Evolutionary conservation across 306 rosid species (phyloP).

Genomic region (Biancaea sappan): DNA sequence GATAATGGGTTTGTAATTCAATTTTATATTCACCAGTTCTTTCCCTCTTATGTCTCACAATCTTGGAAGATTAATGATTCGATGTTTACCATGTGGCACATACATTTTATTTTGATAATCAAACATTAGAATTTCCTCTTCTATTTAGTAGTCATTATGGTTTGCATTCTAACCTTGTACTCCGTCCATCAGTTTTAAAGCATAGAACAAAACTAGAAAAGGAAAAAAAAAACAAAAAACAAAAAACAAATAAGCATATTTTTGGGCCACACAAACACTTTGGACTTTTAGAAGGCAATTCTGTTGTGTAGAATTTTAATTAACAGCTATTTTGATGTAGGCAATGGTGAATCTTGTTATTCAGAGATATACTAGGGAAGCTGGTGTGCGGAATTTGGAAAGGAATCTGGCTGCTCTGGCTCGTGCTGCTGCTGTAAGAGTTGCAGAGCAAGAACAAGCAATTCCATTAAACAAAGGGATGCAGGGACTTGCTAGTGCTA

Average conservation of each 20-base stretch:
- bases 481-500: constrained; percentile 61
- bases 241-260: not conserved
- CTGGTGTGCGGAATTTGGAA: constrained; percentile 93
- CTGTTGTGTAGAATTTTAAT: not conserved
- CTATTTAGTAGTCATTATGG: constrained; percentile 10
- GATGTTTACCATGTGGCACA: constrained; percentile 13
- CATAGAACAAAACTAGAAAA: not conserved
- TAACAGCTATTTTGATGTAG: constrained; percentile 51
- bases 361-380: constrained; percentile 96
- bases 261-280: not conserved
- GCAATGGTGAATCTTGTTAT: constrained; percentile 82
- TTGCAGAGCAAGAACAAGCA: constrained; percentile 84
- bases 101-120: constrained; percentile 18
- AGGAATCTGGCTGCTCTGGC: constrained; percentile 92
- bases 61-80: constrained; percentile 18
- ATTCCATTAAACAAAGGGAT: constrained; percentile 71
- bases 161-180: constrained; percentile 18
- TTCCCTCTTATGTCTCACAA: not conserved
- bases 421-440: constrained; percentile 96
- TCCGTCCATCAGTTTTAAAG: constrained; percentile 15
- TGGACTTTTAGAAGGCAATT: not conserved
- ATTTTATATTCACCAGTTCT: not conserved
- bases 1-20: constrained; percentile 23
- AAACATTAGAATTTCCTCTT: constrained; percentile 19
- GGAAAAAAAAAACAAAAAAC: not conserved